A percentile compares a stretch with the other conserved stretches of the same genome.
phyloP scores from a whole-genome alignment of 805 yeast genomes.

The Saccharomycopsis sp. region DNA sequence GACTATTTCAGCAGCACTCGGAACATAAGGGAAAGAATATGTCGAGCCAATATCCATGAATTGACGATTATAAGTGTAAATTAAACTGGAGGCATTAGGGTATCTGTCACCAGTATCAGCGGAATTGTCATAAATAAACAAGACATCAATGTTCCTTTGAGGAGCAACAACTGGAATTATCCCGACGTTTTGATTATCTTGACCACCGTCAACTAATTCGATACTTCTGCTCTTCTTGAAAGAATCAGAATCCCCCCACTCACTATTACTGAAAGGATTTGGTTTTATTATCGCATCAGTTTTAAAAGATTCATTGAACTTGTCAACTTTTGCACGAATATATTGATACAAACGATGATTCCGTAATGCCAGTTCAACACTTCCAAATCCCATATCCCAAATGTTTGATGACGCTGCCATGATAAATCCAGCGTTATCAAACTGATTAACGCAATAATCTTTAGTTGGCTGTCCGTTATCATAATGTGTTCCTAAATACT shows the following conservation, averaged over 20 bases:
- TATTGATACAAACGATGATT: slow-evolving; percentile 36
- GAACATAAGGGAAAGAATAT: slow-evolving; percentile 73
- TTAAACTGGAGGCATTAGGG: slow-evolving; percentile 64
- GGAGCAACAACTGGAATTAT: slow-evolving; percentile 53
- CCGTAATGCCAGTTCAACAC: slow-evolving; percentile 45
- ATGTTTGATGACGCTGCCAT: slow-evolving; percentile 84
- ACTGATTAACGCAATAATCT: slow-evolving; percentile 53
- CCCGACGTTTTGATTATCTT: slow-evolving; percentile 57
- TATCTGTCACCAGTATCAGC: slow-evolving; percentile 51
- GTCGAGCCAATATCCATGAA: slow-evolving; percentile 45
- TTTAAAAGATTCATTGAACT: slow-evolving; percentile 42
- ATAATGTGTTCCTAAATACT: slow-evolving; percentile 64
- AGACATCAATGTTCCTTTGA: slow-evolving; percentile 50
- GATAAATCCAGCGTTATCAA: slow-evolving; percentile 74
- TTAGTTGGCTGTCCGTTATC: slow-evolving; percentile 48
- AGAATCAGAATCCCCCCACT: slow-evolving; percentile 31
- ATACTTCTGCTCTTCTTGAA: slow-evolving; percentile 38
- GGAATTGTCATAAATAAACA: slow-evolving; percentile 60
- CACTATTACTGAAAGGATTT: slow-evolving; percentile 55
- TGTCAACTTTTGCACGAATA: slow-evolving; percentile 37
- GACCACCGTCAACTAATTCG: slow-evolving; percentile 65
- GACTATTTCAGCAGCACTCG: slow-evolving; percentile 55
- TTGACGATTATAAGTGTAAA: slow-evolving; percentile 52
- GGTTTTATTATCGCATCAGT: slow-evolving; percentile 68
- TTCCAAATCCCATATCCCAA: slow-evolving; percentile 53